Percentiles rank a stretch among this genome's conserved stretches.
These are phyloP conservation scores for Beauveria bassiana DNA, from an alignment of 2,329 filamentous ascomycete genomes.

Conservation along the genomic window DNA sequence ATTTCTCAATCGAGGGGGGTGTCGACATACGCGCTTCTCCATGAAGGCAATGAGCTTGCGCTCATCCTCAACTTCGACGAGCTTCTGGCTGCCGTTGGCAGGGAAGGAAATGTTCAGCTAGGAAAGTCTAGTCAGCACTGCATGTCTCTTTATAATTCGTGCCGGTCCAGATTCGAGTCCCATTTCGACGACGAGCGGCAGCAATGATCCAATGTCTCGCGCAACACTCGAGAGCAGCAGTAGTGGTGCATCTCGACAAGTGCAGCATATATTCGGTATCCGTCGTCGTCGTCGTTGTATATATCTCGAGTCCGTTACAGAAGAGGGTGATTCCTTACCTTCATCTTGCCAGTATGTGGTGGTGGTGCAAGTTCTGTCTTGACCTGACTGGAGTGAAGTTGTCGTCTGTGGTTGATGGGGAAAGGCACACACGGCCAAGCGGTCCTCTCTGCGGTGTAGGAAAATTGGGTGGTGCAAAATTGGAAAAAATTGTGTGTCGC, in stretches of 20 bases:
- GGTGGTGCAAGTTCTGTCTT: slow-evolving; percentile 36
- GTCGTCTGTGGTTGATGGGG: slow-evolving; percentile 23
- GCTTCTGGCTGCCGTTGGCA: slow-evolving; percentile 99
- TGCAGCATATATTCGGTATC: background rate
- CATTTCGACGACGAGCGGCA: slow-evolving; percentile 1
- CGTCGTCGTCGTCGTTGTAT: background rate
- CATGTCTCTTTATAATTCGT: background rate
- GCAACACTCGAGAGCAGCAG: background rate
- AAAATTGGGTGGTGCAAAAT: slow-evolving; percentile 26
- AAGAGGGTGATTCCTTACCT: slow-evolving; percentile 27
- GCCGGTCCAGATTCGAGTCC: background rate
- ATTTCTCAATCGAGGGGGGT: slow-evolving; percentile 6
- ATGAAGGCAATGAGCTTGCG: slow-evolving; percentile 98
- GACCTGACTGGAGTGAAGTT: slow-evolving; percentile 33
- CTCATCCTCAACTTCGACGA: slow-evolving; percentile 99
- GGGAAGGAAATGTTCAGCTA: slow-evolving; percentile 72
- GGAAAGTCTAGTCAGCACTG: slow-evolving; percentile 24
- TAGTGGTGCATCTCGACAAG: background rate
- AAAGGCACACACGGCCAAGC: slow-evolving; percentile 13
- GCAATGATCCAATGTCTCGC: background rate
- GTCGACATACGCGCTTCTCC: slow-evolving; percentile 77
- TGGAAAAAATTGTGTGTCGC: slow-evolving; percentile 33
- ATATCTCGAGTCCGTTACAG: background rate
- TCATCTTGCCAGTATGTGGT: slow-evolving; percentile 39
- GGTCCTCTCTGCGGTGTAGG: slow-evolving; percentile 13